Evolutionary conservation across 306 rosid genomes (phyloP).

Genomic region (Arachis hypogaea): DNA sequence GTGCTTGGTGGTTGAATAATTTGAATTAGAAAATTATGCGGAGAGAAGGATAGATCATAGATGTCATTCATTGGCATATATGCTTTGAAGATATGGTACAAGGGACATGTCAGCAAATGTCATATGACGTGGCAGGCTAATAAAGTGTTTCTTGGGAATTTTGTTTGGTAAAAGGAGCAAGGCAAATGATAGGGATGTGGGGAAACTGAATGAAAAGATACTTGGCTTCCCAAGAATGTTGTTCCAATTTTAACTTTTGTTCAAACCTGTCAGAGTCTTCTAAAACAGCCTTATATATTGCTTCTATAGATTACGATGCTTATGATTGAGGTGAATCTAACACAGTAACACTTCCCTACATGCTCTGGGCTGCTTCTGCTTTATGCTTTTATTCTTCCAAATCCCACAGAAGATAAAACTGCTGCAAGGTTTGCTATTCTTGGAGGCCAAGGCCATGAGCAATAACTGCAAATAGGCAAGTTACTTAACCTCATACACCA

Average conservation of each 20-base stretch:
- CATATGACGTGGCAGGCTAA: constrained; percentile 45
- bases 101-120: constrained; percentile 50
- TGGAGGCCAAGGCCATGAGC: constrained; percentile 42
- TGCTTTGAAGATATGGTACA: constrained; percentile 29
- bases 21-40: too few species aligned
- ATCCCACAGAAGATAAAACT: constrained; percentile 60
- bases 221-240: constrained; percentile 86
- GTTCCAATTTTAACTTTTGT: constrained; percentile 78
- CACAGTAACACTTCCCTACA: constrained; percentile 54
- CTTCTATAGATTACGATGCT: constrained; percentile 63
- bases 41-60: too few species aligned
- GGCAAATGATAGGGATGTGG: constrained; percentile 57
- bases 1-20: too few species aligned
- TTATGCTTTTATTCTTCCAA: constrained; percentile 60
- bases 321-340: constrained; percentile 82
- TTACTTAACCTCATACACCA: constrained; percentile 22
- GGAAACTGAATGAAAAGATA: constrained; percentile 66
- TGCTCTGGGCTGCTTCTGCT: constrained; percentile 51
- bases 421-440: constrained; percentile 43
- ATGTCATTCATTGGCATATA: neutral
- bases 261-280: constrained; percentile 90
- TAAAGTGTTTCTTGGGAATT: constrained; percentile 53
- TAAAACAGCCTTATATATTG: constrained; percentile 79
- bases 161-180: constrained; percentile 61
- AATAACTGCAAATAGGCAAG: constrained; percentile 36